Evolutionary conservation across 169 alveolate species (phyloP).

Genomic region (Plasmodium berghei): DNA sequence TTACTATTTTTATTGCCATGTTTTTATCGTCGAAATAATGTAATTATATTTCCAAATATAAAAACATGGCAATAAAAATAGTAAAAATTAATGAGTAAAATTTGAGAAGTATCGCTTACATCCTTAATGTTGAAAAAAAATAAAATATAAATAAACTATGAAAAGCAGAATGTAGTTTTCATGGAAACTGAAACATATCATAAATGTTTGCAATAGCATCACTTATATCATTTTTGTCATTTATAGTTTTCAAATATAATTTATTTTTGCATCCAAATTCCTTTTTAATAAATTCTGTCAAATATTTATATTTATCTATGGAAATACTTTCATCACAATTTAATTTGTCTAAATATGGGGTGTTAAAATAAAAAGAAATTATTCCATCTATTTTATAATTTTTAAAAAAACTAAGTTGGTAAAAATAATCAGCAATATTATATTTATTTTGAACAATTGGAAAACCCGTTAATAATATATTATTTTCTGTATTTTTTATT

Average conservation of each 20-base stretch:
- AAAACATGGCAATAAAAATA: no score
- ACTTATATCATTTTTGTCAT: neutral
- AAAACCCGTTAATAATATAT: constrained; percentile 57
- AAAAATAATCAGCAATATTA: constrained; percentile 43
- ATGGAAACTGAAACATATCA: no score
- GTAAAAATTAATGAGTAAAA: no score
- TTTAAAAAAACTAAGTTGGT: constrained; percentile 53
- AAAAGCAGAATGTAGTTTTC: no score
- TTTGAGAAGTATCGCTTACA: no score
- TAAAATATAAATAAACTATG: no score
- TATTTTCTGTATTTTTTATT: constrained; percentile 41
- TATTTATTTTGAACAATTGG: constrained; percentile 40
- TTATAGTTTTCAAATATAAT: constrained; percentile 20
- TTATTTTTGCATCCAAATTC: constrained; percentile 30
- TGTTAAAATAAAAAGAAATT: constrained; percentile 35
- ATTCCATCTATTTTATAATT: constrained; percentile 36
- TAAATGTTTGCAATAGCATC: neutral
- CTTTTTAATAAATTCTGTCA: constrained; percentile 13
- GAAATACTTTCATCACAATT: neutral
- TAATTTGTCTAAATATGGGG: neutral
- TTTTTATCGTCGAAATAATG: no score
- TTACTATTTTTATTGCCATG: no score
- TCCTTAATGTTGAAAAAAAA: no score
- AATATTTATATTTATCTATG: constrained; percentile 11
- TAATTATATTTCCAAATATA: no score